Evolutionary conservation across 2,329 filamentous ascomycete species (phyloP), one percentile per base, ranked within the genome.

Genomic region (Sphaerulina vaccinii): DNA sequence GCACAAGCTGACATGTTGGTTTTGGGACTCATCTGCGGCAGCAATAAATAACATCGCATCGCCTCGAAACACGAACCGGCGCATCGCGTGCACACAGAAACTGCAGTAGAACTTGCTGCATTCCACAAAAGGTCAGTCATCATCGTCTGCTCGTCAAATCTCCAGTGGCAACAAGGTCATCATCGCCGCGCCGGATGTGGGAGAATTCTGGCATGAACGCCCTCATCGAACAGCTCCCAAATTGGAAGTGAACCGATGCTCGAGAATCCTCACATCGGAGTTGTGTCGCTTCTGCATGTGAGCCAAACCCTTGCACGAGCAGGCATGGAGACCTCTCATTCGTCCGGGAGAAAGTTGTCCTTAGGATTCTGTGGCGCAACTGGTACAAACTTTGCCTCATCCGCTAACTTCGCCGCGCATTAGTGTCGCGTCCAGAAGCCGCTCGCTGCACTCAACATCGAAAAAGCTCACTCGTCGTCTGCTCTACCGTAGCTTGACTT

Each of bases 381-480:
- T 1, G 27, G 27, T 32, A 11, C 27, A 32, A 32, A 32, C 27
- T 13, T 32, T 32, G 27, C 24, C 27, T 32, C 27, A 11, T 32
- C 27, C 27, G 3, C n/a, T 10, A 10, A 7, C 27, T 3, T 13
- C 11, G 8, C 24, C 44, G 32, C 44, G 44, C 44, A 37, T 47
- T 37, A 47, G 44, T 15, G 22, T 23, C 18, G 24, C 45, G 35
- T 49, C 37, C 39, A 29, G 46, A 42, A 49, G 46, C 16, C 37
- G 36, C 27, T 16, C 16, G 40, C 24, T 11, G 24, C 24, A 8
- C 13, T 8, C 24, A 29, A 27, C 16, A 41, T 9, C n/a, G n/a
- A 22, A 21, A 23, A 35, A 2, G 8, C 23, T 42, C 39, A 11
- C 19, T 22, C 39, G 3, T 49, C 24, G 22, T 22, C 38, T 13